Base-by-base conservation (phyloP, 805 yeast genomes). In the Kodamaea hsintzibuensis region DNA sequence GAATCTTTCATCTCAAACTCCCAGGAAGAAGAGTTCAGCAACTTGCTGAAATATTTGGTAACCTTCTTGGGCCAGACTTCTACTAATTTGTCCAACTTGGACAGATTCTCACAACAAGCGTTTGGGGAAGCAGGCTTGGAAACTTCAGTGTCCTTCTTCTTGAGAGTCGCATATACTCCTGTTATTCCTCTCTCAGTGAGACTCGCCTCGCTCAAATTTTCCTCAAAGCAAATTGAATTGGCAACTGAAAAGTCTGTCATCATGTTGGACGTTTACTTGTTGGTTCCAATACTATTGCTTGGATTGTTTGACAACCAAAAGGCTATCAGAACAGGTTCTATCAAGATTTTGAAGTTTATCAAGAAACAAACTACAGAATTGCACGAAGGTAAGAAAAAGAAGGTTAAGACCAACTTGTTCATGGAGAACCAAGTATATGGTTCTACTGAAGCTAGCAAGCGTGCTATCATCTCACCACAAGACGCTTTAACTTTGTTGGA, bases 361-460 rank as follows among this genome's bases (percentile, higher is more conserved):
- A 56, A 64, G 4, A 72, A 72, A 42, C 73, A 79, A 2, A 64
- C 72, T 47, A 71, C 67, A 12, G 64, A 77, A 18, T 56, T 83
- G 50, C 68, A 67, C 48, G 52, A 51, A 13, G 59, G 51, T 57
- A 72, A 14, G 47, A 64, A 60, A 50, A 71, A 74, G 46, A 77
- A 76, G 52, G 61, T 74, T n/a, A 63, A 68, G 42, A 56, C 66
- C 12, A 39, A 53, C 1, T 63, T 83, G 52, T 77, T 81, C 57
- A 67, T 86, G 67, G 78, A 78, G 30, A 76, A 81, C 14, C 74
- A 77, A 46, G 74, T 91, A 13, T 92, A 87, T 64, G 91, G 87
- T 10, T 63, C 73, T 7, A 61, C 62, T 13, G 68, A 74, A 10
- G 74, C 81, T 2, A 62, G 72, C 10, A 71, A 76, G 14, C 68